phyloP scores from a whole-genome alignment of 768 basidiomycete species.

The Termitomyces sp. region DNA sequence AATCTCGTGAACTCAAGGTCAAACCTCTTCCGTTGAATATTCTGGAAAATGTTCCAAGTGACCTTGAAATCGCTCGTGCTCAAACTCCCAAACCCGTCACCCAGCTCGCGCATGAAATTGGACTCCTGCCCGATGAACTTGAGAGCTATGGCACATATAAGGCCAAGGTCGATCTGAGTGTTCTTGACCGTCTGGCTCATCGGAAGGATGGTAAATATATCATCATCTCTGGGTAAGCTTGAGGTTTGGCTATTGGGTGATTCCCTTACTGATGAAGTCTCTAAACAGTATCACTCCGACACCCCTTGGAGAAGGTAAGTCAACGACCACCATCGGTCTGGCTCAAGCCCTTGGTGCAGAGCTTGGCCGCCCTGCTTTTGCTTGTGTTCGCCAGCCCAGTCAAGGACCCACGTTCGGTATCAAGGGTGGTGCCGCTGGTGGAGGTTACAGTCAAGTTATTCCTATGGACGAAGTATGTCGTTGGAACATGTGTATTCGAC shows the following conservation, averaged over 20 bases:
- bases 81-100: constrained; percentile 89
- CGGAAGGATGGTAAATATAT: constrained; percentile 95
- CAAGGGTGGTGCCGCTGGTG: constrained; percentile 98
- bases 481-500: not conserved
- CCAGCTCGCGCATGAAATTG: constrained; percentile 84
- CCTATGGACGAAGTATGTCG: constrained; percentile 89
- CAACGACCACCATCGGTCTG: constrained; percentile 95
- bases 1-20: constrained; percentile 59
- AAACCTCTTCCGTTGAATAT: constrained; percentile 77
- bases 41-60: constrained; percentile 85
- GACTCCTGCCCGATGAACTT: constrained; percentile 78
- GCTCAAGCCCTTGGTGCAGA: constrained; percentile 96
- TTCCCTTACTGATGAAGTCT: not conserved
- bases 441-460: constrained; percentile 98
- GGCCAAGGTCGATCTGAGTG: constrained; percentile 90
- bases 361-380: constrained; percentile 87
- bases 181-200: constrained; percentile 79
- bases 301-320: constrained; percentile 96
- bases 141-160: constrained; percentile 96
- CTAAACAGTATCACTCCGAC: constrained; percentile 83
- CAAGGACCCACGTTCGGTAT: constrained; percentile 99
- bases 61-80: constrained; percentile 94
- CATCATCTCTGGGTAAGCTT: constrained; percentile 78
- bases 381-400: constrained; percentile 96
- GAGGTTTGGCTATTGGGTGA: not conserved